Evolutionary conservation across 257 asterid genomes (phyloP).

Genomic region (Solanum clarkiae): DNA sequence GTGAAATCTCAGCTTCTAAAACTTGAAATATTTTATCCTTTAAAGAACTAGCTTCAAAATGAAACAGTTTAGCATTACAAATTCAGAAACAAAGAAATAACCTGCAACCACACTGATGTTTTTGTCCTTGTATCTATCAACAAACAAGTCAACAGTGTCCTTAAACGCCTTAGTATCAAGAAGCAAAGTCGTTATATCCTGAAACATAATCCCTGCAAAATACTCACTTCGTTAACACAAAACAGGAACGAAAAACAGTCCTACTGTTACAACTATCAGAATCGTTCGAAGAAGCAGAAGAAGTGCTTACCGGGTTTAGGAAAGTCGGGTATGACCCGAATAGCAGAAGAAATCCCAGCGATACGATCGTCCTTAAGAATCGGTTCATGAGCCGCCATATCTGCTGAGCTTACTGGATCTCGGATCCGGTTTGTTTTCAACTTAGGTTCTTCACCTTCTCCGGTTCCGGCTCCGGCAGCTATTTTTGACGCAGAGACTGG

Average conservation of each 20-base stretch:
- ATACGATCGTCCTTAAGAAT: conserved; percentile 42
- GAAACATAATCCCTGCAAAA: conserved; percentile 66
- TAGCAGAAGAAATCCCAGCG: conserved; percentile 56
- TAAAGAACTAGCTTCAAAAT: neutral
- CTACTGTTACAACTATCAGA: neutral
- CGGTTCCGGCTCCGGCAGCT: neutral
- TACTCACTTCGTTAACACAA: neutral
- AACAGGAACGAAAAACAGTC: neutral
- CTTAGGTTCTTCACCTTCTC: conserved; percentile 12
- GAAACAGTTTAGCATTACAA: neutral
- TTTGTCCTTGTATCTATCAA: conserved; percentile 64
- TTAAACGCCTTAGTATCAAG: conserved; percentile 79
- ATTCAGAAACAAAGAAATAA: neutral
- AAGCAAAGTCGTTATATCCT: conserved; percentile 87
- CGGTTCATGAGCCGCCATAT: conserved; percentile 33
- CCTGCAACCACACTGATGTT: conserved; percentile 77
- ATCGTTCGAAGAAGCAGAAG: neutral
- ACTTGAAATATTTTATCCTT: neutral
- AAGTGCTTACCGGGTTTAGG: conserved; percentile 62
- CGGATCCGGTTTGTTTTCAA: neutral
- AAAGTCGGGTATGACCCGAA: conserved; percentile 81
- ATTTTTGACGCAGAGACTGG: neutral
- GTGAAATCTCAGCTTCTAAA: neutral
- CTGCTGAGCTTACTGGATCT: conserved; percentile 4
- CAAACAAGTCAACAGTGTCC: conserved; percentile 88